Conservation (phyloP, 129 eudicot genomes). For the Ambrosia trifida region DNA sequence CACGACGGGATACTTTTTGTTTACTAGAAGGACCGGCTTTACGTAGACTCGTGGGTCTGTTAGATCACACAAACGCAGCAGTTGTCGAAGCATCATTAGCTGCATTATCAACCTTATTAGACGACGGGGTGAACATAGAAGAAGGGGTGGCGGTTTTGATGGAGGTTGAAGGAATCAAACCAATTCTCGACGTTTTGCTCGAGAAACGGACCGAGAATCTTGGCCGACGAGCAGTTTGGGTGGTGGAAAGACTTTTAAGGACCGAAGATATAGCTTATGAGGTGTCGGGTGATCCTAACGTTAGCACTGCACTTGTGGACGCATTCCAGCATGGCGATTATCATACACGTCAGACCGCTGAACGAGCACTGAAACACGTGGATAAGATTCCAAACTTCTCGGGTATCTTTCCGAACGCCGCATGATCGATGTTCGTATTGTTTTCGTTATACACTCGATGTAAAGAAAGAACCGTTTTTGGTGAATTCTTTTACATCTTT, state of each 20-base stretch:
- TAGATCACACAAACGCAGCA: constrained; percentile 77
- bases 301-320: constrained; percentile 81
- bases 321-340: constrained; percentile 88
- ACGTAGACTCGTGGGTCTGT: constrained; percentile 66
- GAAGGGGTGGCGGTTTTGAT: constrained; percentile 61
- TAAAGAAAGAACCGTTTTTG: constrained; percentile 22
- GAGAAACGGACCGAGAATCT: constrained; percentile 73
- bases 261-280: constrained; percentile 65
- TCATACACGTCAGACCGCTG: constrained; percentile 89
- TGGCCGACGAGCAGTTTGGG: constrained; percentile 80
- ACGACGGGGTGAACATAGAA: constrained; percentile 74
- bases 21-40: constrained; percentile 81
- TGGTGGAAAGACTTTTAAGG: constrained; percentile 73
- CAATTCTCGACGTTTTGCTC: constrained; percentile 64
- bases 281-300: constrained; percentile 71
- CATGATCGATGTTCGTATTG: constrained; percentile 30
- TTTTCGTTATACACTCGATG: constrained; percentile 32
- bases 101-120: constrained; percentile 79
- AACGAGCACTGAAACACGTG: constrained; percentile 74
- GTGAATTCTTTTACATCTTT: constrained; percentile 12
- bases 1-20: constrained; percentile 75
- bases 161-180: constrained; percentile 69
- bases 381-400: constrained; percentile 94
- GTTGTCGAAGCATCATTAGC: constrained; percentile 93
- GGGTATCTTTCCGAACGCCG: constrained; percentile 56